Conservation (phyloP, 441 rosid species). For the Viola pubescens region DNA sequence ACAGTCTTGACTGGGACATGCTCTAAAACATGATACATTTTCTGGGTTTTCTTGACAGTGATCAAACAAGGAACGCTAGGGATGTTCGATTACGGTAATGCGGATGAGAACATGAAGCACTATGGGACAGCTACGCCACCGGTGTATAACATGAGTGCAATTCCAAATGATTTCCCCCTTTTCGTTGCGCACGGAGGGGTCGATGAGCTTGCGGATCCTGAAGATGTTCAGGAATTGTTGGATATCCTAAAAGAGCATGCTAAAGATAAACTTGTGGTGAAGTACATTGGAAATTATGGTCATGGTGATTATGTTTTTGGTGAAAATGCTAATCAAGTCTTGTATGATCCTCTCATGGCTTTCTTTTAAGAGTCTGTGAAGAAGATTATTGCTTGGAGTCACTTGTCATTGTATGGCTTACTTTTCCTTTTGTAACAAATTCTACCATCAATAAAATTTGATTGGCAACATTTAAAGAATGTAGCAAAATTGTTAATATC, state of each 20-base stretch:
- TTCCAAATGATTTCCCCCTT: conserved; percentile 54
- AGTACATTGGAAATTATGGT: conserved; percentile 45
- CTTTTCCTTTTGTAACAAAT: too few species aligned
- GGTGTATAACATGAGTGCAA: conserved; percentile 35
- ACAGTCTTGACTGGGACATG: too few species aligned
- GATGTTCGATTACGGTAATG: conserved; percentile 32
- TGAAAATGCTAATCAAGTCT: conserved; percentile 54
- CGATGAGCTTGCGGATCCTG: conserved; percentile 45
- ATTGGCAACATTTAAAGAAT: too few species aligned
- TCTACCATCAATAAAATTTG: too few species aligned
- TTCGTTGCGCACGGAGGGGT: conserved; percentile 57
- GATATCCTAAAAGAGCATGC: conserved; percentile 55
- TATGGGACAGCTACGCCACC: conserved; percentile 42
- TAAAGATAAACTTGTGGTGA: conserved; percentile 43
- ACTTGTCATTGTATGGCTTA: too few species aligned
- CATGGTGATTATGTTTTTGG: conserved; percentile 80
- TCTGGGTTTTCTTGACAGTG: conserved; percentile 20
- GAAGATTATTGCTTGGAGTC: neutral
- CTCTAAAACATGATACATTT: neutral
- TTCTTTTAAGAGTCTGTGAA: conserved; percentile 17
- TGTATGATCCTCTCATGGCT: conserved; percentile 31
- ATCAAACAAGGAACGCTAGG: conserved; percentile 28
- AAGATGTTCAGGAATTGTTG: conserved; percentile 50
- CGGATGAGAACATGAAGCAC: conserved; percentile 31
- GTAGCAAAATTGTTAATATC: too few species aligned